Conservation (phyloP, 805 yeast species). For the Kluyveromyces nonfermentans region DNA sequence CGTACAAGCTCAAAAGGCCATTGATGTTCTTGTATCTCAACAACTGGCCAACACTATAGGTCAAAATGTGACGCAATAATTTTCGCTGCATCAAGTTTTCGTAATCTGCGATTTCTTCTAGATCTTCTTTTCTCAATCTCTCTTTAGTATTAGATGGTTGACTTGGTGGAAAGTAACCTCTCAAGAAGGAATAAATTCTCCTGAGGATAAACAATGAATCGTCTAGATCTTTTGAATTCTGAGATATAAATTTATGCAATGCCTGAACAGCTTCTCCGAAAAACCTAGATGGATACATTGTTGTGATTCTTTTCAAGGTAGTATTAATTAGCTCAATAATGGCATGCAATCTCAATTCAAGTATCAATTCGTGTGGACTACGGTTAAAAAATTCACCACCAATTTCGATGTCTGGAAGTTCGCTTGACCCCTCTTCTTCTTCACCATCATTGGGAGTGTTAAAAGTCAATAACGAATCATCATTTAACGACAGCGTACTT, state of each 20-base stretch:
- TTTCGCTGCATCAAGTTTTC: constrained; percentile 58
- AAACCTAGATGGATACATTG: constrained; percentile 73
- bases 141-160: constrained; percentile 30
- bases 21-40: constrained; percentile 21
- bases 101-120: constrained; percentile 37
- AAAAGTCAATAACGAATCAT: neutral
- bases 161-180: constrained; percentile 45
- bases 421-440: constrained; percentile 5
- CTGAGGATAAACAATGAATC: constrained; percentile 41
- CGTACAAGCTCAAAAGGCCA: constrained; percentile 13
- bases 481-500: constrained; percentile 8
- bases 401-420: constrained; percentile 6
- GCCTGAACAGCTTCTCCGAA: constrained; percentile 59
- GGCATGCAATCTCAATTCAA: constrained; percentile 53
- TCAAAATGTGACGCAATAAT: constrained; percentile 51
- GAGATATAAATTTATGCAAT: constrained; percentile 41
- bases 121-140: constrained; percentile 28
- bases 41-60: constrained; percentile 40
- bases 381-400: constrained; percentile 16
- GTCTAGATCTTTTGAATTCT: constrained; percentile 29
- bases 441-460: neutral
- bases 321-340: constrained; percentile 55
- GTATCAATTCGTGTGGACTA: constrained; percentile 26
- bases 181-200: constrained; percentile 53
- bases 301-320: constrained; percentile 50